Evolutionary conservation across 768 basidiomycete species (phyloP).

Genomic region (Leccinum longicurvipes): DNA sequence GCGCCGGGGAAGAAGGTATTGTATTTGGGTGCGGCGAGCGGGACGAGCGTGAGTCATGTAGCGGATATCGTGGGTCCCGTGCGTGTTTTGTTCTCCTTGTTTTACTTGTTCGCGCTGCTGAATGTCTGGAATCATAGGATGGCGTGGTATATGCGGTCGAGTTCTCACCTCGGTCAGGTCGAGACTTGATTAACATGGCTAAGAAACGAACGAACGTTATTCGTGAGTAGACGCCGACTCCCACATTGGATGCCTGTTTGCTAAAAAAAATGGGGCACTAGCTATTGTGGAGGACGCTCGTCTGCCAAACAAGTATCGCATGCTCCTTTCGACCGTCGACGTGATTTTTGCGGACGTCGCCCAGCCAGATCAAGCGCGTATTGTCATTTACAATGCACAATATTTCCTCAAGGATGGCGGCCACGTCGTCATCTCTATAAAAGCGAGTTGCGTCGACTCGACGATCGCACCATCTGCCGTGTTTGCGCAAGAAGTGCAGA

Average conservation of each 20-base stretch:
- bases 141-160: conserved; percentile 98
- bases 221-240: conserved; percentile 51
- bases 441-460: conserved; percentile 98
- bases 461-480: conserved; percentile 88
- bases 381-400: conserved; percentile 89
- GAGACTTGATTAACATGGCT: conserved; percentile 98
- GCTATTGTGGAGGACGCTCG: conserved; percentile 98
- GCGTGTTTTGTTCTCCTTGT: conserved; percentile 27
- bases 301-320: conserved; percentile 93
- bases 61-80: conserved; percentile 98
- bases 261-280: conserved; percentile 27
- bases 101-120: conserved; percentile 2
- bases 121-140: conserved; percentile 50
- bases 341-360: conserved; percentile 98
- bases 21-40: conserved; percentile 96
- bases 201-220: conserved; percentile 99
- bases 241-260: background rate
- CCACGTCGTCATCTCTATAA: conserved; percentile 94
- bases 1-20: conserved; percentile 93
- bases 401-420: conserved; percentile 95
- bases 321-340: conserved; percentile 93
- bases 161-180: conserved; percentile 93
- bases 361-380: conserved; percentile 98
- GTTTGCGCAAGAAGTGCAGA: conserved; percentile 85
- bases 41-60: conserved; percentile 97